Evolutionary conservation across 2,329 filamentous ascomycete genomes (phyloP).

Genomic region (Pleochaeta shiraiana): DNA sequence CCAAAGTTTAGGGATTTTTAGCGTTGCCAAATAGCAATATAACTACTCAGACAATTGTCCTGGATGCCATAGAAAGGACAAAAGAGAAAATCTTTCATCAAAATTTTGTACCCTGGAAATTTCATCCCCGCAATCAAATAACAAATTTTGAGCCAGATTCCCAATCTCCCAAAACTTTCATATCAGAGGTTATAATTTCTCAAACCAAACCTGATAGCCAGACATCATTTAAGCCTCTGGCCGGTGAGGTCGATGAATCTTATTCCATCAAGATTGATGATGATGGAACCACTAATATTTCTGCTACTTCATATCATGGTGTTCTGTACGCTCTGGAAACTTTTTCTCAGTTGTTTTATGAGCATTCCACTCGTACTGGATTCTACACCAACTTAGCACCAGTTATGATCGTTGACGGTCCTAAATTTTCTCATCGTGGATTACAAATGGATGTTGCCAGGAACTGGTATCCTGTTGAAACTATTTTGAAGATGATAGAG

Average conservation of each 20-base stretch:
- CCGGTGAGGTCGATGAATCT: slow-evolving; percentile 41
- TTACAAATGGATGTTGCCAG: slow-evolving; percentile 60
- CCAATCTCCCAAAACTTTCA: slow-evolving; percentile 23
- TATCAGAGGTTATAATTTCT: slow-evolving; percentile 38
- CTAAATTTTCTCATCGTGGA: slow-evolving; percentile 56
- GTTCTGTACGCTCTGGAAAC: slow-evolving; percentile 53
- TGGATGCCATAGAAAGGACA: slow-evolving; percentile 34
- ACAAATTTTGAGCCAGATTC: slow-evolving; percentile 40
- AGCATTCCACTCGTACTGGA: slow-evolving; percentile 35
- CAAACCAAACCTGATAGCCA: slow-evolving; percentile 45
- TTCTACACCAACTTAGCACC: slow-evolving; percentile 52
- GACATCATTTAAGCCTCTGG: neutral
- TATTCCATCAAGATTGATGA: slow-evolving; percentile 42
- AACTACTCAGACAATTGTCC: slow-evolving; percentile 30
- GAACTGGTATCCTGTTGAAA: slow-evolving; percentile 29
- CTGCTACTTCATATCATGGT: slow-evolving; percentile 43
- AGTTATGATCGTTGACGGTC: slow-evolving; percentile 47
- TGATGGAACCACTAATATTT: slow-evolving; percentile 37
- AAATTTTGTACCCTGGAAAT: slow-evolving; percentile 58
- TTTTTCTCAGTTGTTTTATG: slow-evolving; percentile 61
- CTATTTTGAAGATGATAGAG: slow-evolving; percentile 57
- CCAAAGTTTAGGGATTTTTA: neutral
- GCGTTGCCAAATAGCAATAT: slow-evolving; percentile 3
- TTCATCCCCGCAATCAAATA: slow-evolving; percentile 35
- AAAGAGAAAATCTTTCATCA: slow-evolving; percentile 41